Conservation (phyloP, 2,329 filamentous ascomycete genomes). For the Stemphylium beticola region DNA sequence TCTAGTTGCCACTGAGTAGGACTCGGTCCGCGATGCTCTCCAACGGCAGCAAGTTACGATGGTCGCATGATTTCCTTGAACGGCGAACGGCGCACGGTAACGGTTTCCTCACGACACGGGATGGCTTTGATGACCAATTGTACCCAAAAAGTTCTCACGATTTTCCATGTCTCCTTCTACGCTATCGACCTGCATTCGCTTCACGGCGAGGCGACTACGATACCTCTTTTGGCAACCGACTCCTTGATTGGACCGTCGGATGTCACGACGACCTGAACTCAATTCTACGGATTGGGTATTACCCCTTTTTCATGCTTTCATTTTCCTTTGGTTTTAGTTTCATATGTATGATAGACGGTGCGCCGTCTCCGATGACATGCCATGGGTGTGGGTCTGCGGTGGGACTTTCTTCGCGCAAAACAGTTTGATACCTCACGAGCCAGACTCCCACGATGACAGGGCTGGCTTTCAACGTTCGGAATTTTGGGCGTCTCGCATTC, state of each 20-base stretch:
- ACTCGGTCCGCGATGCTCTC: conserved; percentile 35
- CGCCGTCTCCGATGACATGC: conserved; percentile 37
- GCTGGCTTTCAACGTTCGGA: conserved; percentile 23
- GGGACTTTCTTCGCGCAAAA: conserved; percentile 30
- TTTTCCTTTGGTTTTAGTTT: conserved; percentile 29
- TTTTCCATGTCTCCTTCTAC: conserved; percentile 29
- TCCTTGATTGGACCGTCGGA: conserved; percentile 41
- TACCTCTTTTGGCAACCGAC: conserved; percentile 27
- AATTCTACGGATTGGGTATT: conserved; percentile 20
- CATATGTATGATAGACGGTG: conserved; percentile 41
- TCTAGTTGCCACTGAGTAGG: conserved; percentile 39
- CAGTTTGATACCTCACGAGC: conserved; percentile 37
- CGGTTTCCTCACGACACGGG: conserved; percentile 38
- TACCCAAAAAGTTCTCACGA: conserved; percentile 46
- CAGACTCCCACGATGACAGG: conserved; percentile 23
- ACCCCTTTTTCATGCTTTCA: conserved; percentile 25
- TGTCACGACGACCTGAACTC: conserved; percentile 14
- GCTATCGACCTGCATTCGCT: conserved; percentile 16
- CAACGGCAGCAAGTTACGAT: conserved; percentile 33
- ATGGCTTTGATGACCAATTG: conserved; percentile 41
- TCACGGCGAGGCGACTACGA: conserved; percentile 10
- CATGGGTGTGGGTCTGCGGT: conserved; percentile 28
- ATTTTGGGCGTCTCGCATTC: conserved; percentile 21
- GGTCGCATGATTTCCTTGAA: conserved; percentile 36
- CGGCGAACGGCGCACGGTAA: conserved; percentile 48